Base-by-base conservation (phyloP, 1,139 yeast genomes). In the Debaryomycetaceae sp. region DNA sequence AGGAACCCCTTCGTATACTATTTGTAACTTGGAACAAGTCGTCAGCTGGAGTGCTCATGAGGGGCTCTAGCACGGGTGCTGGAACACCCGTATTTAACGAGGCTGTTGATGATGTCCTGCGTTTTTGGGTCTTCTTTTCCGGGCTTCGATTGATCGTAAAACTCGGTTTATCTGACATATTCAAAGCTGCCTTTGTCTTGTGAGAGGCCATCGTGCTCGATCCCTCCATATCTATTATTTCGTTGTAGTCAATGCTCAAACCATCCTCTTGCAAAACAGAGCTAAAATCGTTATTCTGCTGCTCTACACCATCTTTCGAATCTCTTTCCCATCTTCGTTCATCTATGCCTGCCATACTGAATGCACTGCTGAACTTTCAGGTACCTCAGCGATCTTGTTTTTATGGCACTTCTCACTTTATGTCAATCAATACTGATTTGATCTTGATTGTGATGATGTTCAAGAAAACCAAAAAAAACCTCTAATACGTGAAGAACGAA, bases 1-100 rank as follows among this genome's bases (percentile, higher is more conserved):
- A 22, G 4, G 41, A 19, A 34, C 35, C 38, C 37, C 45, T 41
- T 34, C 61, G 51, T 34, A 58, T 41, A 37, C 55, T 57, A 37
- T 61, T 63, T 0, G 77, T 71, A 5, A 70, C 66, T 51, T 66
- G 73, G 45, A 71, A 71, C 30, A 71, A 51, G 26, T 22, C 26
- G 26, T 22, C 26, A 22, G 26, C 26, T 22, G 26, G 26, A 8
- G 26, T 22, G 26, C 26, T 22, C 11, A 11, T 22, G 26, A 22
- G 26, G 11, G 26, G 26, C 4, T 22, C 26, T 22, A 22, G 26
- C 11, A 22, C 11, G 7, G 26, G 26, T 8, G 11, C 26, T 11
- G 26, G 26, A 22, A 22, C 11, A 11, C 26, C 26, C 11, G 4
- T 3, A 3, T 22, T 22, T 11, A 22, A 22, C 4, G 26, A 22